Evolutionary conservation across 192 early-diverging fungal genomes (phyloP), one percentile per base, ranked within the genome.

Genomic region (Coemansia sp.): DNA sequence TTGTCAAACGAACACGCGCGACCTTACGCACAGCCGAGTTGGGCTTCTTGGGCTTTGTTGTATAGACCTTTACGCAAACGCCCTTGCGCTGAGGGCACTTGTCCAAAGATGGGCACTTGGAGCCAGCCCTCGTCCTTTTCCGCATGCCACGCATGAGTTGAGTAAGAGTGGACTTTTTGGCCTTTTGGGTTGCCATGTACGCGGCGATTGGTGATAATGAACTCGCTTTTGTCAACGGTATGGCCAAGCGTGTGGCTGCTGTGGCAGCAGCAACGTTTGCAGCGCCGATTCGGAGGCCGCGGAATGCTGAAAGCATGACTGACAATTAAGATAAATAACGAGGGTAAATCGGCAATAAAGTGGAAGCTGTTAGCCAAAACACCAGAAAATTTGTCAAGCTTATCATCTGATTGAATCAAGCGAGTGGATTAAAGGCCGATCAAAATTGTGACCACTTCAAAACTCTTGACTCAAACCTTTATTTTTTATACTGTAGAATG

Each of bases 21-120:
- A 96, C 93, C 72, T 95, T 94, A 65, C 96, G 90, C 74, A 90
- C 89, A 32, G 96, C 96, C 37, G 96, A 98, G 81, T 98, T 98
- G 70, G 96, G 96, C 76, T 98, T 98, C 82, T 95, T 95, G 60
- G 96, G 96, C 76, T 95, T 97, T 52, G 92, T 90, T 2, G 89
- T 94, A 68, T 94, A 97, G 4, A 98, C 92, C 72, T 97, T 97
- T 67, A 93, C 81, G 68, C 95, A 97, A 10, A 98, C 94, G 41
- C 95, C 96, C 60, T 93, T 92, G 65, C 90, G 88, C 77, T 96
- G 94, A 41, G 90, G 95, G 62, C 88, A 91, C 37, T 82, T 83
- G 56, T 94, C 91, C 27, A 98, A 85, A 14, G 93, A 90, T 17
- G 94, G 95, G 0, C 91, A 81, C 65, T 89, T 90, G 65, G 86